Evolutionary conservation across 1,284 basidiomycete genomes (phyloP).

Genomic region (Fomitopsis betulina): DNA sequence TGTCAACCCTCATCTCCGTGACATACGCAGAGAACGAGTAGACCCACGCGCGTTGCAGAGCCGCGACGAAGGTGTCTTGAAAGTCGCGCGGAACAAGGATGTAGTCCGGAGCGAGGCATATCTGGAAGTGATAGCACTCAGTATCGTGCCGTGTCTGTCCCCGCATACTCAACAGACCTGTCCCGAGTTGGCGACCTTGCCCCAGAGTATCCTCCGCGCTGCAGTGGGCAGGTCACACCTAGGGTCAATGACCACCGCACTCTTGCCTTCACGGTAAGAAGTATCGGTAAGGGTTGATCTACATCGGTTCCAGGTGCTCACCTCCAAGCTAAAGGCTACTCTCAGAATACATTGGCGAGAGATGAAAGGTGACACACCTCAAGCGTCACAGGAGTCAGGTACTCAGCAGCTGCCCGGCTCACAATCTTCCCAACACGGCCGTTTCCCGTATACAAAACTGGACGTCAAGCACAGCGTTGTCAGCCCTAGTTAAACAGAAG

Average conservation of each 20-base stretch:
- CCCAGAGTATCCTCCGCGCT: conserved; percentile 72
- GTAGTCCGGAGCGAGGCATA: conserved; percentile 76
- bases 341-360: neutral
- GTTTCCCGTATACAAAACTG: conserved; percentile 63
- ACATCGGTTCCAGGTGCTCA: neutral
- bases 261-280: conserved; percentile 56
- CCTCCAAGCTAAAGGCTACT: conserved; percentile 11
- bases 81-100: conserved; percentile 62
- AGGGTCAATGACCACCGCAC: conserved; percentile 77
- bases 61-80: conserved; percentile 60
- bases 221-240: conserved; percentile 55
- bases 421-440: conserved; percentile 79
- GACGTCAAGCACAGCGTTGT: conserved; percentile 2
- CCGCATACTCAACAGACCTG: conserved; percentile 40
- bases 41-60: conserved; percentile 55
- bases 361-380: conserved; percentile 42
- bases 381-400: conserved; percentile 79
- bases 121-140: conserved; percentile 14
- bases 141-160: neutral
- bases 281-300: conserved; percentile 25
- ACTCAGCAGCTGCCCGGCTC: conserved; percentile 80
- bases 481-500: neutral
- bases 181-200: conserved; percentile 73
- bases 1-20: neutral
- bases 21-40: conserved; percentile 4